Conservation (phyloP, 2,329 filamentous ascomycete genomes). For the Exophiala phaeomuriformis region DNA sequence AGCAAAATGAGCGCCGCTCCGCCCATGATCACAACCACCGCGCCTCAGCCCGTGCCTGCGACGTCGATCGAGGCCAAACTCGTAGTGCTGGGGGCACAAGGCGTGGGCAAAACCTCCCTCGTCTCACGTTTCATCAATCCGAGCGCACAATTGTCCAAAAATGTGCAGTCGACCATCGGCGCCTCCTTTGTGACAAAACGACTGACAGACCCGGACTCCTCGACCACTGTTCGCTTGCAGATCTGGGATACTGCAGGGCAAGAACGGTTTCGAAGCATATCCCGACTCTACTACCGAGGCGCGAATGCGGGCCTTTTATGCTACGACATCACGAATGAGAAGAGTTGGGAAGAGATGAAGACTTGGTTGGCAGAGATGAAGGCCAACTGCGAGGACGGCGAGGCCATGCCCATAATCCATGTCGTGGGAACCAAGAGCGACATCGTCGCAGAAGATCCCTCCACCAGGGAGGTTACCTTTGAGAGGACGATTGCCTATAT, state of each 20-base stretch:
- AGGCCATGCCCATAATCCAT: constrained; percentile 57
- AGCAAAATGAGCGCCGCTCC: constrained; percentile 15
- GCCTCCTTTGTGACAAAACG: constrained; percentile 74
- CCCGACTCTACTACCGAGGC: constrained; percentile 89
- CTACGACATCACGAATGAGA: constrained; percentile 83
- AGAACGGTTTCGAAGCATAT: constrained; percentile 90
- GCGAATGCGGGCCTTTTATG: constrained; percentile 90
- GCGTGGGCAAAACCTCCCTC: constrained; percentile 48
- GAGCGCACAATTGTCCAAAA: constrained; percentile 35
- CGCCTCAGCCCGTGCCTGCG: constrained; percentile 13
- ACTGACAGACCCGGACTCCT: constrained; percentile 73
- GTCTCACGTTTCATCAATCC: constrained; percentile 46
- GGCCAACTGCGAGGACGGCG: constrained; percentile 57
- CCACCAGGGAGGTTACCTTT: constrained; percentile 75
- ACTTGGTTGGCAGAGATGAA: constrained; percentile 81
- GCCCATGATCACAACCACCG: constrained; percentile 6
- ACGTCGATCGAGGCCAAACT: constrained; percentile 43
- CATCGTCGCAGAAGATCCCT: constrained; percentile 76
- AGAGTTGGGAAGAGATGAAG: constrained; percentile 86
- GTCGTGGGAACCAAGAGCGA: constrained; percentile 95
- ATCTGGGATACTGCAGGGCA: constrained; percentile 97
- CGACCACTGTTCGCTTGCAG: constrained; percentile 81
- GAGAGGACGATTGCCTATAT: constrained; percentile 95
- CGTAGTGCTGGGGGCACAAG: constrained; percentile 47
- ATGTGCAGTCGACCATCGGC: constrained; percentile 58